Base-by-base conservation (phyloP, 108 stramenopile species). In the Nitzschia inconspicua region DNA sequence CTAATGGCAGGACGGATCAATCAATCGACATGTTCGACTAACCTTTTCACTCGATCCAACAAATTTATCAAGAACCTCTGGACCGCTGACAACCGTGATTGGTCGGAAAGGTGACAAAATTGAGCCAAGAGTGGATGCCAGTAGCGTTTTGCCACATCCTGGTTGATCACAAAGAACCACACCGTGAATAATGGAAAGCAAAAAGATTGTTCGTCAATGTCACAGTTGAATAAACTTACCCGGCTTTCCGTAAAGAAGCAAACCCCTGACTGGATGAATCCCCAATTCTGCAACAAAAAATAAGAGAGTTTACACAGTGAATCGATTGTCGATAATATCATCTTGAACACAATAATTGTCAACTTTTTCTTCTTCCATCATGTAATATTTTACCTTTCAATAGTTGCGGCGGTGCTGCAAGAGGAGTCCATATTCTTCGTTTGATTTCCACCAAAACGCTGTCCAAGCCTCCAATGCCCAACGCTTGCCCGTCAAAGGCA, bases 51-150 rank as follows among this genome's bases (percentile, higher is more conserved):
- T 81, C 16, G 79, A 79, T 18, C 94, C 94, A 3, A 95, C 94
- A 57, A 86, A 95, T 58, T 91, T 95, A 62, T 95, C 88, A 60
- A 80, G 52, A 43, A 94, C 75, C 49, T 93, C 91, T 13, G 91
- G 91, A n/a, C 91, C 91, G 26, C 71, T 64, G 8, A 93, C 88
- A 22, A 93, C 84, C 3, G 91, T 89, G n/a, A 88, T 77, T 13
- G 88, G 86, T 30, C 94, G 79, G 7, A 75, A 57, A 0, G 93
- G 90, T 4, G 83, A 85, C 10, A 95, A 58, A 18, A 88, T 76
- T 11, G 72, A 72, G 1, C 87, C 90, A 16, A 95, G 64, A 22
- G 83, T 73, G 22, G 80, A 60, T 22, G 93, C 89, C 30, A 91
- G 42, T 6, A 88, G 63, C 0, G 87, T 93, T 37, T 93, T 93